Evolutionary conservation across 495 filamentous ascomycete species (phyloP).

Genomic region (Aspergillus wentii): DNA sequence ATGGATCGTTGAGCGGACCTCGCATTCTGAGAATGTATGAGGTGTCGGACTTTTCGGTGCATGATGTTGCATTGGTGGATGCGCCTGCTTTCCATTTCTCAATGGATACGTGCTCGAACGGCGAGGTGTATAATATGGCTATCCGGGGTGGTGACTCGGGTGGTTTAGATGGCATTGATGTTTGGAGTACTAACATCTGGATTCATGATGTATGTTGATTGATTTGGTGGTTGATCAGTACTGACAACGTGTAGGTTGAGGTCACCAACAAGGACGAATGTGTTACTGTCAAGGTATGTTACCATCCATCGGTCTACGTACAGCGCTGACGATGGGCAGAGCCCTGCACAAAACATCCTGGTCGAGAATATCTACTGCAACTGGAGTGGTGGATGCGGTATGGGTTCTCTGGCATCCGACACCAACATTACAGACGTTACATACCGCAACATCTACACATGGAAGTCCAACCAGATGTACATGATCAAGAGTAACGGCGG

Average conservation of each 20-base stretch:
- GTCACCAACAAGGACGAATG: slow-evolving; percentile 48
- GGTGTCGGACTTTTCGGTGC: slow-evolving; percentile 35
- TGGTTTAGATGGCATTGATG: slow-evolving; percentile 40
- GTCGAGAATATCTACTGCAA: slow-evolving; percentile 51
- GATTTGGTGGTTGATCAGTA: neutral
- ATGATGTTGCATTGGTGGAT: slow-evolving; percentile 40
- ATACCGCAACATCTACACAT: slow-evolving; percentile 41
- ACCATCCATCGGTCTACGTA: neutral
- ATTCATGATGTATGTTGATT: slow-evolving; percentile 32
- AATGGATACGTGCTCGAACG: slow-evolving; percentile 36
- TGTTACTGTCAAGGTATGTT: slow-evolving; percentile 32
- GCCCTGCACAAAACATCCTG: slow-evolving; percentile 35
- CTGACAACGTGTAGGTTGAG: slow-evolving; percentile 28
- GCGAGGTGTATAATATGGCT: slow-evolving; percentile 41
- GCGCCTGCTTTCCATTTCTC: slow-evolving; percentile 39
- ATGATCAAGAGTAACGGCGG: slow-evolving; percentile 54
- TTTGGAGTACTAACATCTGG: slow-evolving; percentile 39
- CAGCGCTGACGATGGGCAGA: slow-evolving; percentile 7
- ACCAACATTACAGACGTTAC: slow-evolving; percentile 31
- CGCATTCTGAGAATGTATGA: slow-evolving; percentile 27
- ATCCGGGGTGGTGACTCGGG: slow-evolving; percentile 38
- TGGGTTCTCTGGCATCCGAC: slow-evolving; percentile 35
- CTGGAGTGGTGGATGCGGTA: slow-evolving; percentile 43
- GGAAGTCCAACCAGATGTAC: slow-evolving; percentile 48
- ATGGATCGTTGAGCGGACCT: slow-evolving; percentile 13